These are phyloP conservation scores for Canariomyces notabilis DNA, from an alignment of 2,329 filamentous ascomycete genomes.

Conservation along the genomic window DNA sequence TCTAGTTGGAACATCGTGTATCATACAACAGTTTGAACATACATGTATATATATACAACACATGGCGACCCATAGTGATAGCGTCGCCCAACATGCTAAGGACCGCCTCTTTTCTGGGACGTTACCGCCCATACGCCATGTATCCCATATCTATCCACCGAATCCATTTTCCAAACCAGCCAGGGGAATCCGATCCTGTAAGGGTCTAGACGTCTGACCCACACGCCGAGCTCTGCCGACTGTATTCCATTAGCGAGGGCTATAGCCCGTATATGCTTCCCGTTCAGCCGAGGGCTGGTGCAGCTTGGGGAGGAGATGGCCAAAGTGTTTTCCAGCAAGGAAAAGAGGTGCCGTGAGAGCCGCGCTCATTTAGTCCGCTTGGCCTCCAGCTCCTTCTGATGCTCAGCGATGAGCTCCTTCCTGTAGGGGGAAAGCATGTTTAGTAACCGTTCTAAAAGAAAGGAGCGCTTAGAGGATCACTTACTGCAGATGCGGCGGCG, in stretches of 20 bases:
- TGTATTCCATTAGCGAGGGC: too few relatives aligned
- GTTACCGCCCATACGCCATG: conserved; percentile 6
- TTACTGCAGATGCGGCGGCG: conserved; percentile 84
- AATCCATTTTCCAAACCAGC: neutral
- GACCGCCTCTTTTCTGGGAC: conserved; percentile 6
- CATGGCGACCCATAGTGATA: conserved; percentile 2
- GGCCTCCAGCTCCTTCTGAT: conserved; percentile 53
- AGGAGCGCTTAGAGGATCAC: conserved; percentile 33
- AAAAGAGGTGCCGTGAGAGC: neutral
- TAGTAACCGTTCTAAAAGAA: conserved; percentile 26
- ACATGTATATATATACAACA: conserved; percentile 1
- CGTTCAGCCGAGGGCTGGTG: too few relatives aligned
- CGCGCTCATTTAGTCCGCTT: conserved; percentile 48
- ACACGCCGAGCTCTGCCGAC: neutral
- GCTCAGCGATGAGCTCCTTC: conserved; percentile 55
- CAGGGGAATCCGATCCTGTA: neutral
- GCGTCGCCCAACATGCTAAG: neutral
- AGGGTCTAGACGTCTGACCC: neutral
- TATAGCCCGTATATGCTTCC: too few relatives aligned
- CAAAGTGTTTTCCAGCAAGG: too few relatives aligned
- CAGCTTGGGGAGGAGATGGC: too few relatives aligned
- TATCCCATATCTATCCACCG: conserved; percentile 6
- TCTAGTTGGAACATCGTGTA: conserved; percentile 8
- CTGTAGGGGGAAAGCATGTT: conserved; percentile 30
- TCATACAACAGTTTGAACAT: conserved; percentile 12